Percentiles rank a stretch among this genome's conserved stretches.
Conservation (phyloP, 169 alveolate genomes). For the Eimeria nieschulzi region DNA sequence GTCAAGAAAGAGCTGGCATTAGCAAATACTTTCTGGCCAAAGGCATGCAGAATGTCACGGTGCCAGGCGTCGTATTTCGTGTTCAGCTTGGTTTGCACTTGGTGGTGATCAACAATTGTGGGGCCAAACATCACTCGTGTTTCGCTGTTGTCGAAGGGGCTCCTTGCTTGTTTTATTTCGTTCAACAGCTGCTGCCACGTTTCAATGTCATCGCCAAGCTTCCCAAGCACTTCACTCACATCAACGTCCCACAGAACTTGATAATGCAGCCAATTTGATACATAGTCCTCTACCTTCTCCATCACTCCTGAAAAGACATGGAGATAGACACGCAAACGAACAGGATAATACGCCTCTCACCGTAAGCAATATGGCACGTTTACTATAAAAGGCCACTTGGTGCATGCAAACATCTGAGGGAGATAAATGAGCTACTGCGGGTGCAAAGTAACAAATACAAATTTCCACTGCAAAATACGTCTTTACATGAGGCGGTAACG, state of each 20-base stretch:
- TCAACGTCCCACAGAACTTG: conserved; percentile 97
- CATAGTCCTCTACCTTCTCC: conserved; percentile 86
- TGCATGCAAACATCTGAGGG: neutral
- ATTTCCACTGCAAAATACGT: no score
- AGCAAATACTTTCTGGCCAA: conserved; percentile 89
- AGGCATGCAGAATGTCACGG: conserved; percentile 93
- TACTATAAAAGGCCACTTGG: neutral
- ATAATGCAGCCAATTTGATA: conserved; percentile 95
- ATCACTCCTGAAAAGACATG: conserved; percentile 8
- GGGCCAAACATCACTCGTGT: conserved; percentile 94
- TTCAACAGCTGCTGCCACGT: conserved; percentile 95
- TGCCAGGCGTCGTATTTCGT: conserved; percentile 96
- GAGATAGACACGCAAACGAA: neutral
- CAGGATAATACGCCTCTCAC: neutral
- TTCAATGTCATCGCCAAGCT: conserved; percentile 92
- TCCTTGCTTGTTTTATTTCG: conserved; percentile 92
- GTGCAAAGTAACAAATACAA: neutral
- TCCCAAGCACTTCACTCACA: conserved; percentile 86
- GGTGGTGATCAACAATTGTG: conserved; percentile 91
- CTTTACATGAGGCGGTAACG: no score
- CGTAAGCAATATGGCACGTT: no score
- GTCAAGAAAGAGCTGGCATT: conserved; percentile 80
- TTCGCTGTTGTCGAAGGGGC: conserved; percentile 93
- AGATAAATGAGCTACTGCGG: neutral
- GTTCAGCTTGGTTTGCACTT: conserved; percentile 86